Evolutionary conservation across 306 rosid species (phyloP), one percentile per base, ranked within the genome.

Genomic region (Delonix regia): DNA sequence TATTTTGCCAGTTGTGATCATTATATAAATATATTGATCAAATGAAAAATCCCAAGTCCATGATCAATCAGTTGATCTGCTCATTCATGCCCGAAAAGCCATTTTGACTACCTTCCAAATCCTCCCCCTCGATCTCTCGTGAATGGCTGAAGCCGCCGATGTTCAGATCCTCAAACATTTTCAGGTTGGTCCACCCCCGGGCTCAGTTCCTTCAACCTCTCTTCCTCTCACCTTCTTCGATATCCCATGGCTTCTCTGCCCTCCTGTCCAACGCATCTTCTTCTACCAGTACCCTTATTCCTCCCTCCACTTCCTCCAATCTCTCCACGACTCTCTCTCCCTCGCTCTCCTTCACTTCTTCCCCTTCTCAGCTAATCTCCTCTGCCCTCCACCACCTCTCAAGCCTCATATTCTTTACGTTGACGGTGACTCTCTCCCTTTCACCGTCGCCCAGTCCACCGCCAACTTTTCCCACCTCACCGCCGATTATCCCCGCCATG

Each of bases 151-250:
- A n/a, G 21, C 10, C 3, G 2, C 10, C 24, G 57, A 51, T n/a
- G 67, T 82, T 42, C 69, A 30, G 22, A 3, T 81, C 8, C 24
- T 80, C 13, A 64, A 86, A 4, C 25, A 36, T 2, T 30, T 24
- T 18, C 24, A 78, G 73, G 56, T 86, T 48, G 28, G 71, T 41
- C 89, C 87, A 11, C 85, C 89, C 15, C 74, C 52, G 5, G 18
- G 8, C 0, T 64, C 82, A 36, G 41, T 36, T 75, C 60, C 85
- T 0, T 24, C 85, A 7, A 74, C 82, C 14, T 63, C 59, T 18
- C 74, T 86, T 21, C 84, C 87, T 24, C 64, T 86, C 16, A 72
- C 87, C 71, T 83, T 81, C 85, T 75, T 86, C 4, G 89, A 86
- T 4, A 41, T 83, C 9, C 87, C 82, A 65, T 86, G 82, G 83